Conservation (phyloP, 345 rosid species). For the Melastoma malabathricum region DNA sequence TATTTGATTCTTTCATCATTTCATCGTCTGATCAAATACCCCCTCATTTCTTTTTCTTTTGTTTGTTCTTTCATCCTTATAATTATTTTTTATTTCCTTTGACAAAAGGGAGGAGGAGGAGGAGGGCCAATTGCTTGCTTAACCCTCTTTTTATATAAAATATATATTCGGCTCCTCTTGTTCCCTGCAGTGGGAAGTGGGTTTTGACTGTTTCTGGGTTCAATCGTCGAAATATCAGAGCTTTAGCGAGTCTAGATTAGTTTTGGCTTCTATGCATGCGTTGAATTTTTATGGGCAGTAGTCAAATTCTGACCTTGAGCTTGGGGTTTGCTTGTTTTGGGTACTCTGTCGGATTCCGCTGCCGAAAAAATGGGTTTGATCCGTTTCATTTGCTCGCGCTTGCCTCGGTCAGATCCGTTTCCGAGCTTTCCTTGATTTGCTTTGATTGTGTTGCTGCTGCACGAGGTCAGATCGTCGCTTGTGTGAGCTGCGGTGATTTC, state of each 20-base stretch:
- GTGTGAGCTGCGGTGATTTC: not conserved
- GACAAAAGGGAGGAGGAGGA: too few species aligned
- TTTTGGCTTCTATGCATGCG: conserved; percentile 15
- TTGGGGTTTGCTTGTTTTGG: conserved; percentile 26
- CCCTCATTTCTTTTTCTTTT: not conserved
- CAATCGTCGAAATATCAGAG: too few species aligned
- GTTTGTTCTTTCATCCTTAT: not conserved
- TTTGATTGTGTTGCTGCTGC: conserved; percentile 27
- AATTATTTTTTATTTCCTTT: not conserved
- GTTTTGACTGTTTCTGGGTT: too few species aligned
- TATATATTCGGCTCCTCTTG: too few species aligned
- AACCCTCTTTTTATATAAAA: too few species aligned
- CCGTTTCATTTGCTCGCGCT: conserved; percentile 41
- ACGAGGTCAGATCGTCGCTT: conserved; percentile 61
- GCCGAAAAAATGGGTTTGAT: conserved; percentile 28
- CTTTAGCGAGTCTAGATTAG: not conserved
- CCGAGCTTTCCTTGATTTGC: conserved; percentile 42
- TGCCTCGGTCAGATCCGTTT: conserved; percentile 51
- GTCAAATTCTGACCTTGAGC: conserved; percentile 23
- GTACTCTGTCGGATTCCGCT: conserved; percentile 51
- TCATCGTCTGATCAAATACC: not conserved
- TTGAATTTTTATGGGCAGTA: conserved; percentile 32
- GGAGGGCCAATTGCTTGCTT: too few species aligned
- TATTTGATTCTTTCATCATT: conserved; percentile 4
- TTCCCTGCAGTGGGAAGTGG: too few species aligned